Evolutionary conservation across 257 asterid species (phyloP), one percentile per base, ranked within the genome.

Genomic region (Jacaranda mimosifolia): DNA sequence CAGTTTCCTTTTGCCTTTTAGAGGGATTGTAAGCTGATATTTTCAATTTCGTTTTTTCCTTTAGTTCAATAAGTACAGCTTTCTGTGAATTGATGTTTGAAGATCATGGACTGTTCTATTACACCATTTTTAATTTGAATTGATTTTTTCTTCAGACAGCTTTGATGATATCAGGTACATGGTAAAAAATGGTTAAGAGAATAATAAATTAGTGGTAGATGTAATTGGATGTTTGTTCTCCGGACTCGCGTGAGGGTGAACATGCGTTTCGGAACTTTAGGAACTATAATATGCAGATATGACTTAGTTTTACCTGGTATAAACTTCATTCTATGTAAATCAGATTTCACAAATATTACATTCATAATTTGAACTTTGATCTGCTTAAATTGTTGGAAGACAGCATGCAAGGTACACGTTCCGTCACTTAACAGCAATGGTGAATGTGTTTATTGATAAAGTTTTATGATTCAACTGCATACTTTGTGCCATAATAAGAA

Each of bases 181-280:
- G 59, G 1, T 21, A 53, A 53, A n/a, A 53, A 69, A 35, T 69
- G 63, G 48, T 63, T 70, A n/a, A 52, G 49, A 70, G 63, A 69
- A 49, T 35, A 70, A 35, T 70, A 4, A n/a, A 2, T 70, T 51
- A 35, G 63, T 52, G 51, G 62, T 52, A 9, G 38, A 68, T 68
- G 45, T 68, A 21, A 48, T 67, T 32, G 11, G 18, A 45, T 19
- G 56, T 9, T 67, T 67, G 70, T 36, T 18, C 19, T 55, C 2
- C 1, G 13, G 57, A 67, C 42, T 43, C 56, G 4, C 4, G 12
- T 18, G 70, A 65, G n/a, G 36, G 9, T 45, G 15, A 13, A 55
- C 18, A 39, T 45, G 32, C 32, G 18, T 46, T 66, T 40, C 32
- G n/a, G 58, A 45, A 45, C 32, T 46, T 11, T 15, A 12, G 74